These are phyloP conservation scores for Pichia sp. DNA, from an alignment of 1,139 yeast species.

Conservation along the genomic window DNA sequence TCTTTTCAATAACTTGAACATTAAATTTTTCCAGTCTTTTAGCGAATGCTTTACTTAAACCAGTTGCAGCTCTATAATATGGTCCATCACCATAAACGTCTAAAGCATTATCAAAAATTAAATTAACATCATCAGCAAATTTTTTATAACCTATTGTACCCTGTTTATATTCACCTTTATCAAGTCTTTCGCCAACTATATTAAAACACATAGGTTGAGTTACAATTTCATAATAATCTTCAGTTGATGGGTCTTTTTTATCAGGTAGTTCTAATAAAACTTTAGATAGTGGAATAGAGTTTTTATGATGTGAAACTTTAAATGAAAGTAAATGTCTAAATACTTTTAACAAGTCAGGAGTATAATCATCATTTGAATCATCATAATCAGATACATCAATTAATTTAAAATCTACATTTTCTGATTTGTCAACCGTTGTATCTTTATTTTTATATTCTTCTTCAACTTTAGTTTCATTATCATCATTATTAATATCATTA, in stretches of 20 bases:
- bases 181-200: constrained; percentile 38
- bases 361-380: constrained; percentile 14
- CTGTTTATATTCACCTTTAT: constrained; percentile 39
- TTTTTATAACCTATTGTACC: constrained; percentile 34
- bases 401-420: not conserved
- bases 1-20: constrained; percentile 15
- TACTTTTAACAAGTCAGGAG: constrained; percentile 14
- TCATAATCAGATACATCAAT: constrained; percentile 1
- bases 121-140: constrained; percentile 42
- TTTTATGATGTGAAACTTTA: constrained; percentile 20
- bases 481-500: too few species aligned
- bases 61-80: constrained; percentile 51
- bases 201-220: constrained; percentile 53
- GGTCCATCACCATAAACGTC: constrained; percentile 50
- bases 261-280: constrained; percentile 52
- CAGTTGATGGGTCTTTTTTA: constrained; percentile 48
- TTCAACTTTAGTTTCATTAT: not conserved
- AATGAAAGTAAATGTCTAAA: constrained; percentile 14
- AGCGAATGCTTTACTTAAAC: constrained; percentile 31
- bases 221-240: constrained; percentile 64
- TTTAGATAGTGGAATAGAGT: constrained; percentile 16
- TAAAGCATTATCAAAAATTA: constrained; percentile 54
- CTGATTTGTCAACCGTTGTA: not conserved
- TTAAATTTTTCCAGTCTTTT: constrained; percentile 27
- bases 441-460: not conserved